These are phyloP conservation scores for Selaginella moellendorffii DNA, from an alignment of 75 land plant genomes.

Conservation along the genomic window DNA sequence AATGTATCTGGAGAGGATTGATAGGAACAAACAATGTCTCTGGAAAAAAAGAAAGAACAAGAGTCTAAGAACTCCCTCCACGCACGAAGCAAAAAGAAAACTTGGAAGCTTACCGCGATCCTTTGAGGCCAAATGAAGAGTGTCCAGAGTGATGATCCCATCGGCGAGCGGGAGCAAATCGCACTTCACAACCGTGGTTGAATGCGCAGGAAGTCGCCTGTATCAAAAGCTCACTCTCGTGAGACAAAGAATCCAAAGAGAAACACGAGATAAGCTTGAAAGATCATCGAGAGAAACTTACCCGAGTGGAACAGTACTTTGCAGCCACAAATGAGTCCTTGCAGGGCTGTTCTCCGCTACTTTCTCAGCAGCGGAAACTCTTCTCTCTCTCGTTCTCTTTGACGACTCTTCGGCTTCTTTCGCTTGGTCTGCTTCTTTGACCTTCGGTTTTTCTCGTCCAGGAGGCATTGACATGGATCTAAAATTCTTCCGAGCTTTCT, in stretches of 20 bases:
- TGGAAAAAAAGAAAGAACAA: conserved; percentile 17
- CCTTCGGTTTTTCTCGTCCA: background rate
- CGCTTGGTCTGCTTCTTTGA: background rate
- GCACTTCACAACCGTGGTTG: conserved; percentile 78
- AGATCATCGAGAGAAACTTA: conserved; percentile 15
- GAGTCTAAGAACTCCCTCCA: background rate
- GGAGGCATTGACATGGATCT: background rate
- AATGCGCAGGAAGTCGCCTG: conserved; percentile 85
- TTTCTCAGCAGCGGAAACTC: conserved; percentile 37
- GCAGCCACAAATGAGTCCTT: conserved; percentile 91
- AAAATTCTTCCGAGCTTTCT: background rate
- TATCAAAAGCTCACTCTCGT: background rate
- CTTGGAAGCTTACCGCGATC: conserved; percentile 53
- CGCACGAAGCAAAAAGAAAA: background rate
- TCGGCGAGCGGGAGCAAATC: conserved; percentile 93
- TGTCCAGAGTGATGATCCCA: conserved; percentile 91
- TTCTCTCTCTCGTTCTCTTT: conserved; percentile 30
- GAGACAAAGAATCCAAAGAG: background rate
- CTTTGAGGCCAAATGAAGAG: conserved; percentile 77
- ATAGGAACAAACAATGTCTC: conserved; percentile 64
- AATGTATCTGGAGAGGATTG: conserved; percentile 57
- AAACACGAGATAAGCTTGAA: background rate
- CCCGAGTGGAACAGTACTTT: conserved; percentile 96
- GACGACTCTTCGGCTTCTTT: conserved; percentile 10
- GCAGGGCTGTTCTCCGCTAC: conserved; percentile 49